Evolutionary conservation across 441 rosid species (phyloP).

Genomic region (Rhodomyrtus psidioides): DNA sequence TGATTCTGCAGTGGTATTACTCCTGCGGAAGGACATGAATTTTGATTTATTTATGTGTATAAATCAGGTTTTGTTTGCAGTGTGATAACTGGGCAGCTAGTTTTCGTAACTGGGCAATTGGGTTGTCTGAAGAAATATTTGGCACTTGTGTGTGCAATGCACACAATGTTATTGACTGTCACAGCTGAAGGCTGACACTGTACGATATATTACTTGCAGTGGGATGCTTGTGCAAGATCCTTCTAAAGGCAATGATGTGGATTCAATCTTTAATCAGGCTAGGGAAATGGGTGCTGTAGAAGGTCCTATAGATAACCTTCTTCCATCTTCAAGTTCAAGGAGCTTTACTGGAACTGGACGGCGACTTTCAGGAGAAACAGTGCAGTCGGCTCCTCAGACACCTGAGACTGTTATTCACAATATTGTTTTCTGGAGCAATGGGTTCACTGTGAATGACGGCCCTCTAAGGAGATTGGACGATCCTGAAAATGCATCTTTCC

Average conservation of each 20-base stretch:
- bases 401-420: slow-evolving; percentile 81
- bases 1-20: background rate
- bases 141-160: background rate
- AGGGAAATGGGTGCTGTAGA: slow-evolving; percentile 89
- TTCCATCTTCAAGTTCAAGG: slow-evolving; percentile 68
- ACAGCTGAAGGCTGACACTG: background rate
- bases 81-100: background rate
- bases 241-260: slow-evolving; percentile 70
- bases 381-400: slow-evolving; percentile 62
- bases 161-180: background rate
- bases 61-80: background rate
- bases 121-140: background rate
- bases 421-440: slow-evolving; percentile 90
- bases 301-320: slow-evolving; percentile 56
- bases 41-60: background rate
- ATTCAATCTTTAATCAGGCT: slow-evolving; percentile 85
- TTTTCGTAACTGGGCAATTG: background rate
- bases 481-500: slow-evolving; percentile 90
- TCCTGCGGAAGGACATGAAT: background rate
- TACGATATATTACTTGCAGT: slow-evolving; percentile 23
- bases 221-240: slow-evolving; percentile 99
- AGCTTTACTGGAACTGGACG: slow-evolving; percentile 90
- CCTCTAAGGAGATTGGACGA: slow-evolving; percentile 85
- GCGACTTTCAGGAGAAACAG: slow-evolving; percentile 73
- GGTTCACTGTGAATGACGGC: slow-evolving; percentile 92